These are phyloP conservation scores for Epichloe sp. DNA, from an alignment of 2,329 filamentous ascomycete species.

Conservation along the genomic window DNA sequence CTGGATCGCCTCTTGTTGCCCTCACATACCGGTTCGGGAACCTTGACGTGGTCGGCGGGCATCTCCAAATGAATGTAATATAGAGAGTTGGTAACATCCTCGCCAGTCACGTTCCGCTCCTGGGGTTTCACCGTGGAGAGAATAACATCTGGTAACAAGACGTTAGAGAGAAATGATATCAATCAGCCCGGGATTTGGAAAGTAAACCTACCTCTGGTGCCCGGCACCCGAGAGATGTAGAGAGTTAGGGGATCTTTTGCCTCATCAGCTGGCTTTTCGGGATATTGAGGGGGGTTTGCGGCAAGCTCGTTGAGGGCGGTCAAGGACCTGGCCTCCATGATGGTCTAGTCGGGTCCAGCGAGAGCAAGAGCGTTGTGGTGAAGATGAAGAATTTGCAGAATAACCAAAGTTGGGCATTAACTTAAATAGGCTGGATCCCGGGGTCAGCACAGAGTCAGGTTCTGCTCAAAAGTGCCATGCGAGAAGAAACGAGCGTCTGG, in stretches of 20 bases:
- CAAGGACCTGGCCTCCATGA: slow-evolving; percentile 70
- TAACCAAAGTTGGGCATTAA: not conserved
- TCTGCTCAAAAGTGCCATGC: not conserved
- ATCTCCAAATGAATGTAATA: slow-evolving; percentile 72
- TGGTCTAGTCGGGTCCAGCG: not conserved
- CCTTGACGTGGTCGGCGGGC: slow-evolving; percentile 38
- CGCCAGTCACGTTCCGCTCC: slow-evolving; percentile 73
- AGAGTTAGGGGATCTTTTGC: slow-evolving; percentile 61
- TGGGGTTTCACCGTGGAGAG: slow-evolving; percentile 83
- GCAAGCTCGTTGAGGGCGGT: slow-evolving; percentile 69
- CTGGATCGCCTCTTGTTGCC: slow-evolving; percentile 27
- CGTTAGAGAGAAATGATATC: not conserved
- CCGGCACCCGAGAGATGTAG: slow-evolving; percentile 88
- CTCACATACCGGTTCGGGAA: slow-evolving; percentile 13
- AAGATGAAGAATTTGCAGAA: not conserved
- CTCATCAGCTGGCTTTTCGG: slow-evolving; percentile 58
- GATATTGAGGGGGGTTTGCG: slow-evolving; percentile 80
- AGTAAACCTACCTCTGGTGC: slow-evolving; percentile 57
- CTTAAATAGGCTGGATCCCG: not conserved
- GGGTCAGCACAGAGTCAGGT: not conserved
- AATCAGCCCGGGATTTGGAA: not conserved
- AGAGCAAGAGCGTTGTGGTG: not conserved
- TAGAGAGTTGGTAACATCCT: slow-evolving; percentile 75
- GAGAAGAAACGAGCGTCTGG: not conserved
- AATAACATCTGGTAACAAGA: slow-evolving; percentile 58